Base-by-base conservation (phyloP, 192 early-diverging fungal species). In the Phlyctochytrium planicorne region DNA sequence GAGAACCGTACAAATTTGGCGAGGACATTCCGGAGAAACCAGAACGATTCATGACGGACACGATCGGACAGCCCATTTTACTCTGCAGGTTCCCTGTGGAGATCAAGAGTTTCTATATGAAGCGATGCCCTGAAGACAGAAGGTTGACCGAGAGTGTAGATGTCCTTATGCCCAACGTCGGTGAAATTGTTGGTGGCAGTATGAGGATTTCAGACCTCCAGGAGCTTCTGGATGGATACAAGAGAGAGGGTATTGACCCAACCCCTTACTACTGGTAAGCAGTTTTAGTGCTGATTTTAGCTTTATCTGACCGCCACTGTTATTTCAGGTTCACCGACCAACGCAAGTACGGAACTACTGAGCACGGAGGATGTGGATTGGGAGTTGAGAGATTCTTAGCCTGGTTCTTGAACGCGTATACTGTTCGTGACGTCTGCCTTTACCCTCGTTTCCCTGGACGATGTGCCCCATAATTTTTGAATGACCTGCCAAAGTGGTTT, bases 71-170 rank as follows among this genome's bases (percentile, higher is more conserved):
- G 69, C 97, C 97, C 32, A 98, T 99, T 65, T 83, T 99, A 69
- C 81, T 99, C 52, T 92, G 90, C 75, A 88, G 90, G 52, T 99
- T 99, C 89, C 97, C 97, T 23, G 90, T 84, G 30, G 91, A 96
- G 55, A 95, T 98, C 80, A 99, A 99, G 89, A 82, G 89, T 2
- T 99, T 99, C 88, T 99, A 99, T 82, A 99, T 99, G 97, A 96
- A 97, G 80, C 80, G 89, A 34, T 92, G 90, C 72, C 76, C 81
- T 59, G 90, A 93, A 12, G 92, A 99, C 71, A 74, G 68, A 10
- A 77, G 88, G 17, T 84, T 97, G 53, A 99, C 97, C 3, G 97
- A 99, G 80, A 91, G 89, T 66, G 94, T 97, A 14, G 97, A 99
- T 78, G 89, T 99, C 35, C 84, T 99, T 78, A 98, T 99, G 91